Evolutionary conservation across 805 yeast species (phyloP), one percentile per base, ranked within the genome.

Genomic region (Saccharomycopsis vini): DNA sequence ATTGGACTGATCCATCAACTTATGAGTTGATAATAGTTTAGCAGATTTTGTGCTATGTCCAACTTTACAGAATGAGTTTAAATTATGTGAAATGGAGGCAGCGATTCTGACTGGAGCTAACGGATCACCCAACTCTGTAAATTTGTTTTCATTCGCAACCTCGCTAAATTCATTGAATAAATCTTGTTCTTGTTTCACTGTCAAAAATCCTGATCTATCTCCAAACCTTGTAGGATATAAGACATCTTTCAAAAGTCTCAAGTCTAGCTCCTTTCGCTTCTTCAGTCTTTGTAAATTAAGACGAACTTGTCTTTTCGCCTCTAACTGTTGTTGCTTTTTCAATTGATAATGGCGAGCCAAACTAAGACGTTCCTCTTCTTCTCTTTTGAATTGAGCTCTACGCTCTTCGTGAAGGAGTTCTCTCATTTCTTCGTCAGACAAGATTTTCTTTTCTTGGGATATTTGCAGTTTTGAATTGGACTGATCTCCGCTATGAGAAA

Each of bases 131-230:
- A 26, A 12, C 12, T 26, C 44, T 4, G 4, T 18, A 4, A 16
- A 10, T 4, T 5, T 18, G 6, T 19, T 22, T n/a, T 4, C 40
- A 18, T n/a, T 19, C 5, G n/a, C 19, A 3, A 41, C 46, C 16
- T 31, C 38, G 19, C 7, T 15, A 29, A 19, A 40, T 20, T 26
- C 6, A n/a, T 3, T 23, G 20, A 19, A 41, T 15, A 43, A 22
- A 9, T 42, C 50, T 13, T 13, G 15, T 28, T 46, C 50, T 28
- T 46, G 50, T 20, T 31, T 39, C 26, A 35, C 40, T 12, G 39
- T 32, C 15, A 43, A 18, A 43, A 30, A 46, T 26, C 50, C 50
- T 2, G 46, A 36, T 23, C 50, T 18, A 9, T 23, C n/a, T 18
- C 21, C 16, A 29, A 36, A 36, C 16, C 36, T 46, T 21, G 43